Evolutionary conservation across 2,329 filamentous ascomycete species (phyloP).

Genomic region (Tolypocladium pustulatum): DNA sequence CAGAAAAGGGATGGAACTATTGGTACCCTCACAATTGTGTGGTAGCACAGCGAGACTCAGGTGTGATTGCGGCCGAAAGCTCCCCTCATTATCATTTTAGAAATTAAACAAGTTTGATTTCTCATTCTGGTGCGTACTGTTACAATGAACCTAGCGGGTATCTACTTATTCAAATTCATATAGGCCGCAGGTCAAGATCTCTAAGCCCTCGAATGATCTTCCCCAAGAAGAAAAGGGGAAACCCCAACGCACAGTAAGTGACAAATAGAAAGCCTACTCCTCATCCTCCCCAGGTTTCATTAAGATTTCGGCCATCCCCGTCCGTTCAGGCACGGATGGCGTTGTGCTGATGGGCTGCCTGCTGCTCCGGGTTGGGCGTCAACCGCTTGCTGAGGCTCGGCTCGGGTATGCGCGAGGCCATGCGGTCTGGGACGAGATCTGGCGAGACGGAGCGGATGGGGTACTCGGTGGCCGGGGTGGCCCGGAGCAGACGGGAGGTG

Average conservation of each 20-base stretch:
- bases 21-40: too few species aligned
- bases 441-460: constrained; percentile 45
- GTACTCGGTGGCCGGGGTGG: constrained; percentile 44
- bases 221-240: background rate
- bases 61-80: too few species aligned
- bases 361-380: constrained; percentile 38
- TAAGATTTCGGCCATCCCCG: background rate
- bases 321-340: constrained; percentile 8
- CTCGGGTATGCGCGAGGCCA: constrained; percentile 46
- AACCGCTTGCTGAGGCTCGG: constrained; percentile 31
- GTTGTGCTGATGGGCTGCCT: constrained; percentile 13
- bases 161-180: background rate
- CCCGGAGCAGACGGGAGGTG: constrained; percentile 42
- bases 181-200: background rate
- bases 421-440: constrained; percentile 51
- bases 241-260: background rate
- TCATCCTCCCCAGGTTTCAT: background rate
- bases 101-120: background rate
- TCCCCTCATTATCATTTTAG: background rate
- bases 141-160: background rate
- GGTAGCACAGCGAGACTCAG: background rate
- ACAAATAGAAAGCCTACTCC: background rate
- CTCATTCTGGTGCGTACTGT: constrained; percentile 1
- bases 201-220: background rate
- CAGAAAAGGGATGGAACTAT: background rate